Evolutionary conservation across 768 basidiomycete genomes (phyloP).

Genomic region (Tricholomella constricta): DNA sequence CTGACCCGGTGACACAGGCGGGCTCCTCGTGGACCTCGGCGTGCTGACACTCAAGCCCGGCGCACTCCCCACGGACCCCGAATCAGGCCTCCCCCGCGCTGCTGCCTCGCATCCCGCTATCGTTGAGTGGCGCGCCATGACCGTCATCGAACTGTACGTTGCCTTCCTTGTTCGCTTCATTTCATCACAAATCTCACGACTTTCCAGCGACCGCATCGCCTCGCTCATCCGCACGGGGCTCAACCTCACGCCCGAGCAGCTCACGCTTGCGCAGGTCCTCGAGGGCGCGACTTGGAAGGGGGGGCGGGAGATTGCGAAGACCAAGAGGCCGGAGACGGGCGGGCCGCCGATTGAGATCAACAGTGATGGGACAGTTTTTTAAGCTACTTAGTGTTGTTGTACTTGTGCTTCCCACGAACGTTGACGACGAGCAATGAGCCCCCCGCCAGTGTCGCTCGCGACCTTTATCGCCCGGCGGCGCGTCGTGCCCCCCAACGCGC

Average conservation of each 20-base stretch:
- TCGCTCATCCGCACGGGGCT: conserved; percentile 64
- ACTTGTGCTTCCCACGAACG: no score
- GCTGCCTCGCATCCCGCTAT: conserved; percentile 84
- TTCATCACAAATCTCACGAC: neutral
- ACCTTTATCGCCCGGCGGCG: conserved; percentile 3
- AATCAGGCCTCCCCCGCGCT: conserved; percentile 60
- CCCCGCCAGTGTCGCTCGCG: neutral
- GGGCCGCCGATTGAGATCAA: conserved; percentile 88
- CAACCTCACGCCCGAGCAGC: conserved; percentile 46
- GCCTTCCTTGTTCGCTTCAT: neutral
- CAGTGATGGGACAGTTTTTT: conserved; percentile 86
- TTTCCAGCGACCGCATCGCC: conserved; percentile 77
- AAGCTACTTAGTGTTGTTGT: neutral
- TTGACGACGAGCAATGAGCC: no score
- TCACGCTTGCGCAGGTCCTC: conserved; percentile 84
- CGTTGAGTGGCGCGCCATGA: conserved; percentile 96
- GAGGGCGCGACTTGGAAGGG: conserved; percentile 98
- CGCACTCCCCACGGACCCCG: conserved; percentile 51
- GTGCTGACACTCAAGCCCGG: conserved; percentile 69
- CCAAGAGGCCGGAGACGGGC: conserved; percentile 67
- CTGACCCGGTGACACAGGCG: conserved; percentile 50
- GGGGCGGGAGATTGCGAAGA: conserved; percentile 88
- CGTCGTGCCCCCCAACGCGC: conserved; percentile 14
- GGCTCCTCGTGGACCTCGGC: conserved; percentile 83
- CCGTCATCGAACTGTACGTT: conserved; percentile 86